These are phyloP conservation scores for Mycena galericulata DNA, from an alignment of 768 basidiomycete species.

Conservation along the genomic window DNA sequence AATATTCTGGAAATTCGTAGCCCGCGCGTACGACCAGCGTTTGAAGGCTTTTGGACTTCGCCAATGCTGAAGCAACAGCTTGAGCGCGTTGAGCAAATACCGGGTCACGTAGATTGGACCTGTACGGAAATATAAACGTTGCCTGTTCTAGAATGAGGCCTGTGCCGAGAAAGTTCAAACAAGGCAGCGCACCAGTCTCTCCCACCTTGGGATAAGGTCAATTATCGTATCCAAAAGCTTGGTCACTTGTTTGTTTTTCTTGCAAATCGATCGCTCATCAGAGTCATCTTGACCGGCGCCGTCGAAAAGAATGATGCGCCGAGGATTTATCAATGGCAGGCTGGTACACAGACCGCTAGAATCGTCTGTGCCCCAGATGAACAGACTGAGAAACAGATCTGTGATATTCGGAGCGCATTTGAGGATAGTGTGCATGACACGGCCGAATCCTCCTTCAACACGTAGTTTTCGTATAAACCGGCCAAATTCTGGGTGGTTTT, in stretches of 20 bases:
- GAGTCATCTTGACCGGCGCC: no score
- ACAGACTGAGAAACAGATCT: neutral
- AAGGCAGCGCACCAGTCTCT: constrained; percentile 1
- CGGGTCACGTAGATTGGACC: no score
- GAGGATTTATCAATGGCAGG: neutral
- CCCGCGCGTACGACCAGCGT: neutral
- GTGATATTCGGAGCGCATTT: neutral
- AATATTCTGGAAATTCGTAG: neutral
- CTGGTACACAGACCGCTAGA: neutral
- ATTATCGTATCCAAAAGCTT: no score
- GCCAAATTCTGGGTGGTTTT: neutral
- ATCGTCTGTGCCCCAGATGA: neutral
- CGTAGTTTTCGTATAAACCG: neutral
- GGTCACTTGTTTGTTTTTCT: no score
- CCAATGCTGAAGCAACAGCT: neutral
- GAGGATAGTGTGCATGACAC: neutral
- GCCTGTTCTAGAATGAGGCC: neutral
- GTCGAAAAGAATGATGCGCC: neutral
- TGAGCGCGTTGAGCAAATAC: neutral
- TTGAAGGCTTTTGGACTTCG: neutral
- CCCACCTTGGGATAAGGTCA: neutral
- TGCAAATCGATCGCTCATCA: no score
- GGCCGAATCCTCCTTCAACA: neutral
- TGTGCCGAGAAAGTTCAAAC: no score
- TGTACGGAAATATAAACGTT: constrained; percentile 5